Evolutionary conservation across 768 basidiomycete genomes (phyloP), one percentile per base, ranked within the genome.

Genomic region (Leccinum rimulosum): DNA sequence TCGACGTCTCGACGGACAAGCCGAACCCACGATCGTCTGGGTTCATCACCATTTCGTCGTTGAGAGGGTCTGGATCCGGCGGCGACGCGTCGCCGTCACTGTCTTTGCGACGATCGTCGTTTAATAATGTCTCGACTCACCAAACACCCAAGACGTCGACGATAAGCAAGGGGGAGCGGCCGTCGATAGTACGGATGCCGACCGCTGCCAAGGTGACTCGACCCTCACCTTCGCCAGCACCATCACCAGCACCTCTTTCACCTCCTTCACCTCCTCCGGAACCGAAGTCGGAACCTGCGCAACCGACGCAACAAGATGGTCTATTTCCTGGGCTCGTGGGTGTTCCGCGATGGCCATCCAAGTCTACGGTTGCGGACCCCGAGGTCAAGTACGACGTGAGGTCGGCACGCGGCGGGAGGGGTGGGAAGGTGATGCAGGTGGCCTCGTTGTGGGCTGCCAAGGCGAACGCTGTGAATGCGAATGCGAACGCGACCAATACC

Each of bases 1-100:
- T 40, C 38, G 38, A 40, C 8, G 27, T 54, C 40, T 51, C 58
- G 9, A 54, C 35, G 3, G 63, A 66, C 52, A 64, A 61, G 50
- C 87, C 88, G 1, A 86, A 90, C 68, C 87, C 88, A 28, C 84
- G 88, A 3, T 91, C 88, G 2, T 89, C 88, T 53, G 89, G 88
- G 1, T 91, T 91, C 64, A 78, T 89, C 19, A 84, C 88, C 0
- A 81, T 90, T 12, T 78, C 80, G 6, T 82, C 82, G 0, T 76
- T 83, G 52, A 82, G 80, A 55, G 73, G 12, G 49, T 40, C 31
- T 9, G 36, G 57, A 25, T 52, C 60, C 38, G 47, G 33, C 35
- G 57, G 48, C n/a, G 56, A 54, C 33, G 17, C 8, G 6, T 59
- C 59, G 6, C 51, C 68, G 1, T 61, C 57, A 19, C 62, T 57